Conservation (phyloP, 352 stramenopile species). For the Pythium periplocum region DNA sequence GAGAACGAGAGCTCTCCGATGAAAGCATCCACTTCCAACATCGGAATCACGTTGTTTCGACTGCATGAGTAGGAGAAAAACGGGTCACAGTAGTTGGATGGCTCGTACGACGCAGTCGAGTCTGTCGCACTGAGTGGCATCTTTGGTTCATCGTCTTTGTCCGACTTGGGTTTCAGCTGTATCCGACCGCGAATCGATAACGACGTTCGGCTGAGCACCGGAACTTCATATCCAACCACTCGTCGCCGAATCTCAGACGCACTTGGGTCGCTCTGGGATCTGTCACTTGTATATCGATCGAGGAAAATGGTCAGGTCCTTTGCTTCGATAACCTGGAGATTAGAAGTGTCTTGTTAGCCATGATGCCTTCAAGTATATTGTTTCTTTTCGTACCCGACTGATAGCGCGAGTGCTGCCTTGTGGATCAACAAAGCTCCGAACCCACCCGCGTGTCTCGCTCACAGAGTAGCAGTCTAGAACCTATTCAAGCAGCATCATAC, state of each 20-base stretch:
- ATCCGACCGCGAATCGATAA: conserved; percentile 55
- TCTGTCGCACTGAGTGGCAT: conserved; percentile 10
- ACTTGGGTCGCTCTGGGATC: conserved; percentile 19
- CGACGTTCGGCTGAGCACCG: conserved; percentile 64
- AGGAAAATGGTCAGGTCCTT: conserved; percentile 83
- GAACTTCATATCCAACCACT: conserved; percentile 77
- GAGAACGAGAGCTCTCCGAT: conserved; percentile 70
- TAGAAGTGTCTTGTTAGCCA: neutral
- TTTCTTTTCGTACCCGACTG: conserved; percentile 11
- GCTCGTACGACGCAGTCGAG: conserved; percentile 16
- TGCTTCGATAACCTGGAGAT: conserved; percentile 44
- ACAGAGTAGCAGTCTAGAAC: conserved; percentile 74
- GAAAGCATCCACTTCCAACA: conserved; percentile 69
- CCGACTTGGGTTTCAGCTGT: conserved; percentile 31
- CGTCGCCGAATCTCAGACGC: conserved; percentile 49
- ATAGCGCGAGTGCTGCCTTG: conserved; percentile 30
- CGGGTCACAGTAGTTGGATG: conserved; percentile 49
- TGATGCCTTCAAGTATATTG: neutral
- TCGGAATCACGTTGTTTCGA: conserved; percentile 29
- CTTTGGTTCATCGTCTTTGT: conserved; percentile 14
- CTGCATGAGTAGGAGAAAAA: conserved; percentile 68
- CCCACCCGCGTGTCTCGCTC: conserved; percentile 50
- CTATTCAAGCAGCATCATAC: conserved; percentile 16
- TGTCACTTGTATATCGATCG: conserved; percentile 71
- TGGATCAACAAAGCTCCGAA: conserved; percentile 61